These are phyloP conservation scores for Zelopaecilomyces penicillatus DNA, from an alignment of 2,329 filamentous ascomycete genomes.

Conservation along the genomic window DNA sequence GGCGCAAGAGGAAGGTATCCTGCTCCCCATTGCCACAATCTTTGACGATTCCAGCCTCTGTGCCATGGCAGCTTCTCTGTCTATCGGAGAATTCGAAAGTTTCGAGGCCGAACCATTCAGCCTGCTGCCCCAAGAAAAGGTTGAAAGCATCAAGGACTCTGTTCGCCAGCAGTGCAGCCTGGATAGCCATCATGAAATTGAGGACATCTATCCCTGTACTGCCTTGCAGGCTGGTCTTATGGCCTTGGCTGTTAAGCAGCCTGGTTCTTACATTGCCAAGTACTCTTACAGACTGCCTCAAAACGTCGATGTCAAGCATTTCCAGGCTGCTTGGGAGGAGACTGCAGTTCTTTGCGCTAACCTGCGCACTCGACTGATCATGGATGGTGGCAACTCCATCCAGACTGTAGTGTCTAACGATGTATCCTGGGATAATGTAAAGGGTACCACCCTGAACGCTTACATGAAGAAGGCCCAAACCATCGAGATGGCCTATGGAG, in stretches of 20 bases:
- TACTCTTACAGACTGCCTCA: conserved; percentile 6
- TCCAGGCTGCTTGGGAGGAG: background rate
- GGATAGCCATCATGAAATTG: background rate
- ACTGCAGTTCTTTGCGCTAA: background rate
- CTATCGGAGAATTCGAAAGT: background rate
- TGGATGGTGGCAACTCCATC: background rate
- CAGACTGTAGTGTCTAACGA: background rate
- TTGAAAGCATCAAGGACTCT: background rate
- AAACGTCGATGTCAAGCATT: background rate
- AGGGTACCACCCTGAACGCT: no score
- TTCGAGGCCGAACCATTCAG: background rate
- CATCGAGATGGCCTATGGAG: background rate
- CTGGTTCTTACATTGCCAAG: conserved; percentile 3
- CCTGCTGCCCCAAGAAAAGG: background rate
- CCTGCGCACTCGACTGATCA: no score
- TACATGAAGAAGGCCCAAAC: background rate
- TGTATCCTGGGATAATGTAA: no score
- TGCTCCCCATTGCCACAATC: no score
- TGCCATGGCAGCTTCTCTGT: no score
- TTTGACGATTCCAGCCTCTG: no score
- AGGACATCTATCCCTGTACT: conserved; percentile 4
- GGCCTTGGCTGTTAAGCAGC: conserved; percentile 4
- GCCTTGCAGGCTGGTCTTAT: conserved; percentile 2
- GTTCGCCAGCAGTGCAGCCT: background rate
- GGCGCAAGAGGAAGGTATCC: conserved; percentile 17